phyloP scores from a whole-genome alignment of 768 basidiomycete species.

The Termitomyces sp. region DNA sequence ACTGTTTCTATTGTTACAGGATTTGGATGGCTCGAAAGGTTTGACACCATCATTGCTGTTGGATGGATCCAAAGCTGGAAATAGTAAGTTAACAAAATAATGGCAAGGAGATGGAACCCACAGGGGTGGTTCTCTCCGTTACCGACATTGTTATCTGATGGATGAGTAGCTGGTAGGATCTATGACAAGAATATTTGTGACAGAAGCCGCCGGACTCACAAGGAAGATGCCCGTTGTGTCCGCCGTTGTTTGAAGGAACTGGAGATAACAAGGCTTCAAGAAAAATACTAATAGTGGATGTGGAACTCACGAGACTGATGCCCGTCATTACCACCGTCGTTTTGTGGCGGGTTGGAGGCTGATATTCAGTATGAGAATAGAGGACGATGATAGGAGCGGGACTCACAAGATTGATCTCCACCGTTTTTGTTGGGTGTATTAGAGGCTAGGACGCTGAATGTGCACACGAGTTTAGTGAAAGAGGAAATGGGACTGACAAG shows the following conservation, averaged over 20 bases:
- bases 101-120: too few species aligned
- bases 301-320: not conserved
- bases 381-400: too few species aligned
- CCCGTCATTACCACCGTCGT: not conserved
- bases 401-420: not conserved
- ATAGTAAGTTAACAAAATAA: not conserved
- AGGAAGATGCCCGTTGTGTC: not conserved
- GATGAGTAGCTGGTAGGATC: not conserved
- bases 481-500: not conserved
- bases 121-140: not conserved
- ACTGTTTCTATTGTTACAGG: not conserved
- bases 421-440: not conserved
- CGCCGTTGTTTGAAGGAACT: not conserved
- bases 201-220: not conserved
- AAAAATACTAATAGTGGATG: not conserved
- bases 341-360: not conserved
- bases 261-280: not conserved
- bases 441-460: not conserved
- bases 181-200: not conserved
- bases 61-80: not conserved
- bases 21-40: not conserved
- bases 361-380: too few species aligned
- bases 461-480: not conserved
- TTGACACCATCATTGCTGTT: not conserved
- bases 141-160: not conserved